Evolutionary conservation across 805 yeast genomes (phyloP).

Genomic region (Sugiyamaella chiloensis): DNA sequence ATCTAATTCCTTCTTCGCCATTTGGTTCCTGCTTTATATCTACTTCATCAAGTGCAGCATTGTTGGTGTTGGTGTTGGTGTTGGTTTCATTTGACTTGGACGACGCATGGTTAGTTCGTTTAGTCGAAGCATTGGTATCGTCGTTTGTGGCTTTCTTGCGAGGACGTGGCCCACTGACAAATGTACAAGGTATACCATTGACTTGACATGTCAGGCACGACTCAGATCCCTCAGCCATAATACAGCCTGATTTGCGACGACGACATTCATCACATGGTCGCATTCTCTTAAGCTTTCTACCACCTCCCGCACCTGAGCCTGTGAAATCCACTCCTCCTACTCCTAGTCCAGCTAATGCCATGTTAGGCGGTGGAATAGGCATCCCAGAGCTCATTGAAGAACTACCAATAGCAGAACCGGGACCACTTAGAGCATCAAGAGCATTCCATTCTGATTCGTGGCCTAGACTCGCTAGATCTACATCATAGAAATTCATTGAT

Average conservation of each 20-base stretch:
- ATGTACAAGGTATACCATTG: conserved; percentile 71
- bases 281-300: conserved; percentile 22
- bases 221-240: conserved; percentile 48
- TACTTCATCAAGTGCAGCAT: background rate
- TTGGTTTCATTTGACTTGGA: no score
- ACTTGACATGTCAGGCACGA: conserved; percentile 76
- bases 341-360: background rate
- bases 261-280: conserved; percentile 84
- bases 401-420: conserved; percentile 1
- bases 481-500: background rate
- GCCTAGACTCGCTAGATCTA: background rate
- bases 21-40: background rate
- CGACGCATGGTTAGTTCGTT: no score
- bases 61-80: no score
- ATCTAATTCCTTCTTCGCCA: conserved; percentile 24
- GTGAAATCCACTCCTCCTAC: background rate
- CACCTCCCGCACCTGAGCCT: background rate
- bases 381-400: background rate
- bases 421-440: conserved; percentile 4
- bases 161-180: conserved; percentile 42
- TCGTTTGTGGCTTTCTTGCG: background rate
- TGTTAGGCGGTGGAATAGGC: background rate
- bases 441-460: background rate
- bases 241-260: conserved; percentile 75
- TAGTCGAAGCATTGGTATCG: background rate